Evolutionary conservation across 2,329 filamentous ascomycete species (phyloP).

Genomic region (Trichophaea hybrida): DNA sequence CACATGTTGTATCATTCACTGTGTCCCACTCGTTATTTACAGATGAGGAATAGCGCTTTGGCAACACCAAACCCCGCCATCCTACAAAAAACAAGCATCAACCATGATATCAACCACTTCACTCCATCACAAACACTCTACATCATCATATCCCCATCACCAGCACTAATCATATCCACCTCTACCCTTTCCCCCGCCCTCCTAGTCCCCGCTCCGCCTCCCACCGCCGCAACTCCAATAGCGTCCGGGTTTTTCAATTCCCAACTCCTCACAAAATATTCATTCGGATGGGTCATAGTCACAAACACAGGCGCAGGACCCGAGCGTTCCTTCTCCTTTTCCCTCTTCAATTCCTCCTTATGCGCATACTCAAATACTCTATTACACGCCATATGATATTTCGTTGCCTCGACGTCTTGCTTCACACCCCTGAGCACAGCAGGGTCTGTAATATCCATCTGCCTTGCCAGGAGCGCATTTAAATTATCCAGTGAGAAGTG

Average conservation of each 20-base stretch:
- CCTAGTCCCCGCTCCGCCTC: slow-evolving; percentile 1
- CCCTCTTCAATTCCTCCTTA: slow-evolving; percentile 60
- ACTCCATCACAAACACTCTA: not conserved
- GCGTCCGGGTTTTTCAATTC: slow-evolving; percentile 62
- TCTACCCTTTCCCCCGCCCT: slow-evolving; percentile 1
- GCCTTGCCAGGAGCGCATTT: slow-evolving; percentile 51
- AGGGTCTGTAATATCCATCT: slow-evolving; percentile 64
- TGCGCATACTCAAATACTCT: slow-evolving; percentile 83
- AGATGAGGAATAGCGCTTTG: too few relatives aligned
- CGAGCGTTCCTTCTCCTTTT: slow-evolving; percentile 60
- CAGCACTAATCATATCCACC: not conserved
- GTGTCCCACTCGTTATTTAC: too few relatives aligned
- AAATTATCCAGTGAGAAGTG: slow-evolving; percentile 87
- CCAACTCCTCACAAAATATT: slow-evolving; percentile 93
- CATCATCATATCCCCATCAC: not conserved
- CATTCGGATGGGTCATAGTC: slow-evolving; percentile 93
- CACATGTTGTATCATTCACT: too few relatives aligned
- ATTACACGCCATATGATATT: slow-evolving; percentile 93
- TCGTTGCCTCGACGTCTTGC: slow-evolving; percentile 75
- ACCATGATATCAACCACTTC: not conserved
- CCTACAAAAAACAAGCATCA: not conserved
- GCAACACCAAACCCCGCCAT: too few relatives aligned
- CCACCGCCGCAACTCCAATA: slow-evolving; percentile 16
- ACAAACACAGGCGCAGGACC: slow-evolving; percentile 58
- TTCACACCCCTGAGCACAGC: slow-evolving; percentile 65